Percentiles rank a stretch among this genome's conserved stretches.
Conservation (phyloP, 345 rosid species). For the Euphorbia pulcherrima region DNA sequence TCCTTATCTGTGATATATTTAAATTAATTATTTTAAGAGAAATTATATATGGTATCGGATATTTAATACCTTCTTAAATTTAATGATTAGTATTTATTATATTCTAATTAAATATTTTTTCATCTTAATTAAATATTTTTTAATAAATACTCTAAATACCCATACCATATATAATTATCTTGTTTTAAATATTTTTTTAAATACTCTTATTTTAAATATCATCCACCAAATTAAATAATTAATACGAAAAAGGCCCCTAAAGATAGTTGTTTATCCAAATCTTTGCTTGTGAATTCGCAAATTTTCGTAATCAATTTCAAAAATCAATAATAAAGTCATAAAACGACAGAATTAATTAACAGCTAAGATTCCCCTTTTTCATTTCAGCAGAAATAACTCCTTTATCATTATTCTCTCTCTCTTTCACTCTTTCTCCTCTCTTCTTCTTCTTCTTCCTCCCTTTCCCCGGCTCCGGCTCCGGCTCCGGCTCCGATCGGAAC, state of each 20-base stretch:
- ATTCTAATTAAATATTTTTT: no score
- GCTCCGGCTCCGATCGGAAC: constrained; percentile 52
- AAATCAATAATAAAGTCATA: constrained; percentile 6
- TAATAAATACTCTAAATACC: no score
- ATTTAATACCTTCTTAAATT: no score
- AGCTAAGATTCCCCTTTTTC: constrained; percentile 3
- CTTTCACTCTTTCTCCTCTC: neutral
- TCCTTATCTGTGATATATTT: no score
- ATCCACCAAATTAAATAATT: neutral
- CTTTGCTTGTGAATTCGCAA: constrained; percentile 5
- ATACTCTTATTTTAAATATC: neutral
- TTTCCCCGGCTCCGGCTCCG: no score
- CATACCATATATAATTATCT: no score
- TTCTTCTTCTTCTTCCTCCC: no score
- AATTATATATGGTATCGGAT: no score
- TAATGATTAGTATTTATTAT: no score
- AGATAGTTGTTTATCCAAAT: neutral
- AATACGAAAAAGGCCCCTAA: neutral
- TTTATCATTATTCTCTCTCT: constrained; percentile 20
- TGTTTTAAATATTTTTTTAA: no score
- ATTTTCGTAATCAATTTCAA: neutral
- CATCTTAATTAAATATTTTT: no score
- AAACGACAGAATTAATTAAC: constrained; percentile 34
- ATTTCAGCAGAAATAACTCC: neutral
- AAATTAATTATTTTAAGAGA: no score